Evolutionary conservation across 805 yeast genomes (phyloP), one percentile per base, ranked within the genome.

Genomic region (Yarrowia bubula): DNA sequence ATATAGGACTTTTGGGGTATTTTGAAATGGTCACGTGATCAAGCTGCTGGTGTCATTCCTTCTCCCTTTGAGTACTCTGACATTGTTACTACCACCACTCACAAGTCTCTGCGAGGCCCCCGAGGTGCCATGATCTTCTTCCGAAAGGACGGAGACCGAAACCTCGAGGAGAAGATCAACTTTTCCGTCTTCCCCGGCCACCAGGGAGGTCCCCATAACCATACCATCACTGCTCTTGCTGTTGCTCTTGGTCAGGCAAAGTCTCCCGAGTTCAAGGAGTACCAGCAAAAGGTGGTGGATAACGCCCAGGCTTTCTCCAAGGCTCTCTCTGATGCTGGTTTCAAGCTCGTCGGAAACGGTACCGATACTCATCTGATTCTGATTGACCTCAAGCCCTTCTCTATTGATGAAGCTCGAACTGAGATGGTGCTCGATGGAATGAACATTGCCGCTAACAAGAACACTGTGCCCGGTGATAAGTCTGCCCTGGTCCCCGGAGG

Each of bases 161-260:
- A 93, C 73, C 84, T 93, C 74, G 98, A 93, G 79, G 85, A 86
- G 75, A 88, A 86, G 76, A 92, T 93, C 79, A 93, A 93, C 84
- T 93, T 93, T 75, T 90, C 97, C 37, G 98, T 93, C 65, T 93
- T 93, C 90, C 99, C 99, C 71, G 98, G 96, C 69, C 98, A 93
- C 78, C 99, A 93, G 82, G 99, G 99, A 82, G 99, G 99, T 75
- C 99, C 99, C 71, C 98, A 93, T 79, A 93, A 93, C 81, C 98
- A 93, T 79, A 93, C 98, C 72, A 93, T 93, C 74, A 86, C 97
- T 69, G 98, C 98, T 18, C 82, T 93, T 71, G 96, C 98, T 37
- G 93, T 92, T 66, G 98, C 98, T 42, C 84, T 93, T 73, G 90
- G 90, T 75, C 98, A 93, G 81, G 92, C 97, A 66, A 81, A 84